A percentile compares a stretch with the other conserved stretches of the same genome.
Conservation (phyloP, 345 rosid species). For the Eucalyptus brandiana region DNA sequence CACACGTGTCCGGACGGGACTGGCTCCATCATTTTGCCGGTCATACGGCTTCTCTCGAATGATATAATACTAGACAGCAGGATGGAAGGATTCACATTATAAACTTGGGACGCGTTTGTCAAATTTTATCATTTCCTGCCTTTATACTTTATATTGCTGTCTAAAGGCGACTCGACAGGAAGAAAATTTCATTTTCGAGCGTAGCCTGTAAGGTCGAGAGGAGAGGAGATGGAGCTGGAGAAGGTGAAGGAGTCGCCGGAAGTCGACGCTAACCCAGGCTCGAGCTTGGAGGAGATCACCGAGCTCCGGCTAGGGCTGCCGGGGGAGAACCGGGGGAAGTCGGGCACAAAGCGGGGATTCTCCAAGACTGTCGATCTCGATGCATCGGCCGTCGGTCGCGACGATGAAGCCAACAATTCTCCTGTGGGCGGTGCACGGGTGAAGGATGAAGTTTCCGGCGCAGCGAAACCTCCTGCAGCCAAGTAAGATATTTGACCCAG, state of each 20-base stretch:
- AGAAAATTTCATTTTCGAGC: not conserved
- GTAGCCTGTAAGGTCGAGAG: not conserved
- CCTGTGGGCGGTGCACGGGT: not conserved
- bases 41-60: not conserved
- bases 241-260: conserved; percentile 2
- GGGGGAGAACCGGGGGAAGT: conserved; percentile 18
- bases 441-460: not conserved
- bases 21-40: not conserved
- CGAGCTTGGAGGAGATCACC: conserved; percentile 32
- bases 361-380: not conserved
- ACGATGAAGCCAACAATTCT: not conserved
- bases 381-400: not conserved
- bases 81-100: not conserved
- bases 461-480: conserved; percentile 10
- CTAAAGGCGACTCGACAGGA: not conserved
- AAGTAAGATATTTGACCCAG: conserved; percentile 9
- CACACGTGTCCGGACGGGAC: conserved; percentile 19
- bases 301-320: conserved; percentile 55
- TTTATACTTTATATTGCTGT: not conserved
- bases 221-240: not conserved
- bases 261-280: not conserved
- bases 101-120: not conserved
- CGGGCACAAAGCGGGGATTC: conserved; percentile 35
- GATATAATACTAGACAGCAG: not conserved
- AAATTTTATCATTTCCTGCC: not conserved